Evolutionary conservation across 1,139 yeast genomes (phyloP).

Genomic region (Pichia sp.): DNA sequence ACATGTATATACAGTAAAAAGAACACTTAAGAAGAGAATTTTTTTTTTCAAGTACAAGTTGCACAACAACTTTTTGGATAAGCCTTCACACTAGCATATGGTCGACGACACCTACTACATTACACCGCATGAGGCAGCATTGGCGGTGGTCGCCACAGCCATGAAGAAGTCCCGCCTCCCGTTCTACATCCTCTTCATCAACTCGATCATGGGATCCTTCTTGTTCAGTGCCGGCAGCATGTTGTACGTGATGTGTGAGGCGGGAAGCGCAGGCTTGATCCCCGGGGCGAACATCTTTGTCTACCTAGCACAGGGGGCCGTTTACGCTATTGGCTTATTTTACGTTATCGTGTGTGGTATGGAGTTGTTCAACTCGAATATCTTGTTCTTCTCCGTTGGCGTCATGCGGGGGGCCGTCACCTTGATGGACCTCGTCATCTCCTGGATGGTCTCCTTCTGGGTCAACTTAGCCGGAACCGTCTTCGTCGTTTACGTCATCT

Average conservation of each 20-base stretch:
- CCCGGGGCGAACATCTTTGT: conserved; percentile 47
- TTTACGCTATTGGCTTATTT: conserved; percentile 66
- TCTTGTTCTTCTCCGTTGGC: conserved; percentile 65
- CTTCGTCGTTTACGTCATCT: conserved; percentile 60
- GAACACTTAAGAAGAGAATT: neutral
- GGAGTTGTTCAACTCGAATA: conserved; percentile 69
- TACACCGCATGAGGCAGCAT: conserved; percentile 73
- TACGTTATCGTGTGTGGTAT: conserved; percentile 71
- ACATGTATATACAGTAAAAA: neutral
- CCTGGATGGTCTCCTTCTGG: conserved; percentile 68
- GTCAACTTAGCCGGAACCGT: conserved; percentile 60
- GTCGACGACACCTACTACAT: conserved; percentile 53
- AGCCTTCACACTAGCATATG: conserved; percentile 19
- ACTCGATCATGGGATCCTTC: conserved; percentile 67
- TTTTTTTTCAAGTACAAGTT: neutral
- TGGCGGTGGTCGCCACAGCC: conserved; percentile 77
- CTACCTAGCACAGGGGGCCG: conserved; percentile 48
- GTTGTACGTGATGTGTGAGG: conserved; percentile 55
- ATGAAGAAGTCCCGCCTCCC: conserved; percentile 74
- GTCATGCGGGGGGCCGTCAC: conserved; percentile 65
- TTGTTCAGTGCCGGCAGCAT: conserved; percentile 71
- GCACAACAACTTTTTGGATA: neutral
- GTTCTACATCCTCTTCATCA: conserved; percentile 51
- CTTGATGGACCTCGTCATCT: conserved; percentile 53
- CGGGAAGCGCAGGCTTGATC: conserved; percentile 43